Conservation (phyloP, 306 rosid species). For the cucumber (Cucumis sativus) region DNA sequence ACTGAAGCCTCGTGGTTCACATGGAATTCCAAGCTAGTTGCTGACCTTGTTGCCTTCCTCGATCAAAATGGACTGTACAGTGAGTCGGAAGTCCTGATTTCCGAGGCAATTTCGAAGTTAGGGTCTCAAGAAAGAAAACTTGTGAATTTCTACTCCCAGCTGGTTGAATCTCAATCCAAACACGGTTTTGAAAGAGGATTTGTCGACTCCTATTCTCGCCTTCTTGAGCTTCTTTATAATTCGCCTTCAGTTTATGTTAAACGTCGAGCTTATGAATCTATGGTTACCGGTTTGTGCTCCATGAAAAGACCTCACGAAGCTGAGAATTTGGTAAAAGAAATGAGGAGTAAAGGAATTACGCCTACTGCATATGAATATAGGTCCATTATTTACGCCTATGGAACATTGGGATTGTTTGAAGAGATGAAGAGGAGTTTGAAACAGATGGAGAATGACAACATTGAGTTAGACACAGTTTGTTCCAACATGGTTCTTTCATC, state of each 20-base stretch:
- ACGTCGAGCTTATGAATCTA: slow-evolving; percentile 44
- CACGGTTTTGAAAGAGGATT: slow-evolving; percentile 36
- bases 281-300: slow-evolving; percentile 52
- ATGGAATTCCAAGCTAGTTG: slow-evolving; percentile 55
- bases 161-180: slow-evolving; percentile 56
- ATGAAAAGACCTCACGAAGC: slow-evolving; percentile 59
- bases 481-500: slow-evolving; percentile 70
- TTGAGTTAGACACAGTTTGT: slow-evolving; percentile 42
- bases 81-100: slow-evolving; percentile 31
- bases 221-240: slow-evolving; percentile 24
- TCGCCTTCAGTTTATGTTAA: slow-evolving; percentile 44
- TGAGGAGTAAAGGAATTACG: slow-evolving; percentile 26
- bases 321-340: slow-evolving; percentile 38
- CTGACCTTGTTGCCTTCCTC: slow-evolving; percentile 48
- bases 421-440: slow-evolving; percentile 46
- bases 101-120: slow-evolving; percentile 32
- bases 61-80: slow-evolving; percentile 30
- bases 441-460: slow-evolving; percentile 43
- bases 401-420: slow-evolving; percentile 50
- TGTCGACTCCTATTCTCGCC: slow-evolving; percentile 25
- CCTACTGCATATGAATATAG: slow-evolving; percentile 51
- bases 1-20: slow-evolving; percentile 52
- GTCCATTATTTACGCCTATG: slow-evolving; percentile 44
- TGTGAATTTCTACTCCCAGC: slow-evolving; percentile 40
- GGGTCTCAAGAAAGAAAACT: slow-evolving; percentile 36